Conservation (phyloP, 345 rosid genomes). For the Linum trigynum region DNA sequence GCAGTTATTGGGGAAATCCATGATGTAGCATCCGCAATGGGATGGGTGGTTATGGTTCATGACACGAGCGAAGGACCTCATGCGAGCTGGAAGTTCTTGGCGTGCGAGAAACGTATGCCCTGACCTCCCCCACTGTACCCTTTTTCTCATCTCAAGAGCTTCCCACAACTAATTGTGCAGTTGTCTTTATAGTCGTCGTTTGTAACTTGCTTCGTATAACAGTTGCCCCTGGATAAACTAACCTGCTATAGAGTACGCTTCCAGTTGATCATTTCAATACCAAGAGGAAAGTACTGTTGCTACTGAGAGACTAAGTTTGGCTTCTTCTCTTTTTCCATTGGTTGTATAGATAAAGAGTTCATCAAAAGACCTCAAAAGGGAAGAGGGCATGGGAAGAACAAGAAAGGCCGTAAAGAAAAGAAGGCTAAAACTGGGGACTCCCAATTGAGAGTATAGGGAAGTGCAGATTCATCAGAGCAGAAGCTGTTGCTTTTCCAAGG, state of each 20-base stretch:
- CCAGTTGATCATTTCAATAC: no score
- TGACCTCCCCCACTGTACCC: background rate
- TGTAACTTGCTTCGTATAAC: background rate
- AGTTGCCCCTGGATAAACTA: no score
- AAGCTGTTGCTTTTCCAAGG: background rate
- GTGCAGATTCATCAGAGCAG: background rate
- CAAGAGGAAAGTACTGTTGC: background rate
- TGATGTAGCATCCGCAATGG: slow-evolving; percentile 37
- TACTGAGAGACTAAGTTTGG: background rate
- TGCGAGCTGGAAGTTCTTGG: slow-evolving; percentile 50
- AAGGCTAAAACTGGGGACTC: background rate
- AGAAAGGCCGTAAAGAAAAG: background rate
- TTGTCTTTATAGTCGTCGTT: background rate
- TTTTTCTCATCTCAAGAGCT: background rate
- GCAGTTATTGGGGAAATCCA: slow-evolving; percentile 40
- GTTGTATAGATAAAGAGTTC: background rate
- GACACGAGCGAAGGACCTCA: slow-evolving; percentile 54
- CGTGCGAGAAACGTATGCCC: slow-evolving; percentile 43
- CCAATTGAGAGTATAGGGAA: background rate
- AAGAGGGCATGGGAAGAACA: background rate
- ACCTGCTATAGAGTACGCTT: no score
- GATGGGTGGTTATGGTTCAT: slow-evolving; percentile 39
- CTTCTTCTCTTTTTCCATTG: background rate
- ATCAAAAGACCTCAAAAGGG: background rate
- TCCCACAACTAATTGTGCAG: background rate